Evolutionary conservation across 140 eudicot species (phyloP), one percentile per base, ranked within the genome.

Genomic region (Flaveria floridana): DNA sequence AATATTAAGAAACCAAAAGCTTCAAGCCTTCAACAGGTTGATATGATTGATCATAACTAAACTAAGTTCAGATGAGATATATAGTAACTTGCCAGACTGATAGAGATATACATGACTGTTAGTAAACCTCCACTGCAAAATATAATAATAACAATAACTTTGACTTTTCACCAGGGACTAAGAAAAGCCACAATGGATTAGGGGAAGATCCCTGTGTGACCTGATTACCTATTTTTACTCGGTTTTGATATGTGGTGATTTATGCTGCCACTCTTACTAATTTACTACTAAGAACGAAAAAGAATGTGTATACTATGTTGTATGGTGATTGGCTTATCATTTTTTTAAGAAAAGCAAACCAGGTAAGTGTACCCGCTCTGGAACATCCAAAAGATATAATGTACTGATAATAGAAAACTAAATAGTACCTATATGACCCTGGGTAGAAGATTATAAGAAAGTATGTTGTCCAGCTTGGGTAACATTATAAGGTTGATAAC

Each of bases 401-500:
- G 68, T 57, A 56, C 28, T 59, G 6, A 72, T 3, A 58, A 20
- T n/a, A 63, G 15, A 63, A 44, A 20, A 63, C 48, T 28, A 15
- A 10, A 21, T 21, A 23, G 16, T 10, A 61, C 19, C 18, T 25
- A 59, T 59, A 59, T 59, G 41, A 59, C 7, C 66, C 7, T 59
- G 37, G 39, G 37, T 11, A 59, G 39, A 37, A 59, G 66, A 56
- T 52, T 52, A 47, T 52, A 37, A 7, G 28, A 65, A 37, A 15
- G 71, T 7, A 65, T 39, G 50, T 6, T 37, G 25, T 25, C 16
- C 50, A 37, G 41, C 65, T 52, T n/a, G 65, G n/a, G 30, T 52
- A 71, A 53, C 50, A 71, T 71, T 70, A 25, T 10, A 30, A 52
- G 34, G 50, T 52, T 9, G n/a, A 56, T 23, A 71, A 71, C 75